Base-by-base conservation (phyloP, 2,329 filamentous ascomycete species). In the Plectosphaerella cucumerina region DNA sequence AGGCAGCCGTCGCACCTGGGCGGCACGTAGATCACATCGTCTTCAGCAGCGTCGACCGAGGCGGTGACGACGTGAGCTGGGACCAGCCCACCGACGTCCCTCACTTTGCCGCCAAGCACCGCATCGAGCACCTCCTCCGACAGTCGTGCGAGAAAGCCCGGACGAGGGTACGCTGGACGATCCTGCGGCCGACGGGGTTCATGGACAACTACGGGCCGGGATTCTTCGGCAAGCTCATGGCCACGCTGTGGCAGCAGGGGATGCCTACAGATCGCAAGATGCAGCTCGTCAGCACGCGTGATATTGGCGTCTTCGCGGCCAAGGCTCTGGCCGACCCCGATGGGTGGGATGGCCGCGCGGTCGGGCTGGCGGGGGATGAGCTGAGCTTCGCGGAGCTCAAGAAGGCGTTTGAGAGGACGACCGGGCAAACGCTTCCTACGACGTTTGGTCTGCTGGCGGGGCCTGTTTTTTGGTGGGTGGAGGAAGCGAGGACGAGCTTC, bases 21-120 rank as follows among this genome's bases (percentile, higher is more conserved):
- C 11, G 33, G 0, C 23, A 44, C n/a, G 47, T 63, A 6, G 57
- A 62, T 3, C 62, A 61, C 18, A 81, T 62, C 50, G 60, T 62
- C 6, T 58, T 62, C 15, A 56, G 55, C n/a, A 56, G 56, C 4
- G 59, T 62, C 18, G 60, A 62, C 15, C 58, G 59, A 4, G 59
- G 59, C 14, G 60, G 60, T 18, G 57, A 62, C 20, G 47, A 58
- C n/a, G 50, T 45, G 37, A 63, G 58, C 6, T 62, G 59, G 59
- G 21, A 44, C 1, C 52, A 60, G 5, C 52, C 60, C 3, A 62
- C 60, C 10, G 46, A 50, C 9, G 54, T 62, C 2, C 60, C 59
- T n/a, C 60, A 62, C 33, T 59, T 59, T 26, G 51, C 55, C 18
- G 50, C 57, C 26, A 59, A 59, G 52, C 54, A 57, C 48, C 49